A percentile compares a stretch with the other conserved stretches of the same genome.
phyloP scores from a whole-genome alignment of 2,329 filamentous ascomycete species.

The Akanthomyces muscarius region DNA sequence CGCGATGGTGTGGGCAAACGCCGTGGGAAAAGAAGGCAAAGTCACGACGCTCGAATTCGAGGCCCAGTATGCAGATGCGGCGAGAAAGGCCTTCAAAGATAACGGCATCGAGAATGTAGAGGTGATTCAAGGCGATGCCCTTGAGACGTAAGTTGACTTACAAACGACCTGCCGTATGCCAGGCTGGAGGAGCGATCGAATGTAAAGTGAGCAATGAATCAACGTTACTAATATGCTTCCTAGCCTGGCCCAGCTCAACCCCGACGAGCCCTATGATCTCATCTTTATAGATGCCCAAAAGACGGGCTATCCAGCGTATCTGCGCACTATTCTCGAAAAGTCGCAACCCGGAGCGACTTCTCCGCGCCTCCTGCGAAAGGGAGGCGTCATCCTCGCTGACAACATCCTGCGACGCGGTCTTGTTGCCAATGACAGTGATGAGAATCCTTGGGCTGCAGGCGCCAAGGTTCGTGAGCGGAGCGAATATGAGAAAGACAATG shows the following conservation, averaged over 20 bases:
- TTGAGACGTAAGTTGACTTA: conserved; percentile 37
- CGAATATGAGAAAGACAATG: conserved; percentile 22
- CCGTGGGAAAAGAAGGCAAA: conserved; percentile 35
- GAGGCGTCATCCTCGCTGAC: conserved; percentile 51
- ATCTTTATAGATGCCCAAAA: conserved; percentile 55
- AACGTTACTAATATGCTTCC: neutral
- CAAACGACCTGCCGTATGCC: neutral
- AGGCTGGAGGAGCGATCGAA: neutral
- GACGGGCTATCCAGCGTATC: conserved; percentile 46
- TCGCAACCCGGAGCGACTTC: conserved; percentile 35
- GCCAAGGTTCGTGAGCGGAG: conserved; percentile 20
- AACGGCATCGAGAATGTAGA: conserved; percentile 42
- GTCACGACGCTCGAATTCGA: conserved; percentile 44
- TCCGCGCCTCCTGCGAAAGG: conserved; percentile 42
- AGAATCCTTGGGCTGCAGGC: conserved; percentile 30
- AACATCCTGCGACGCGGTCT: conserved; percentile 49
- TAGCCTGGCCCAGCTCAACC: conserved; percentile 32
- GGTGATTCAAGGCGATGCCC: conserved; percentile 44
- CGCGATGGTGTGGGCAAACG: conserved; percentile 38
- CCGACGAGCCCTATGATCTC: conserved; percentile 45
- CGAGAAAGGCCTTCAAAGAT: conserved; percentile 36
- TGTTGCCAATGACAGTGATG: conserved; percentile 39
- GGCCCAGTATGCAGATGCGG: conserved; percentile 39
- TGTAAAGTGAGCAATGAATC: neutral
- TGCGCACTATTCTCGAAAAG: conserved; percentile 40